Conservation (phyloP, 768 basidiomycete species). For the Daedalea quercina region DNA sequence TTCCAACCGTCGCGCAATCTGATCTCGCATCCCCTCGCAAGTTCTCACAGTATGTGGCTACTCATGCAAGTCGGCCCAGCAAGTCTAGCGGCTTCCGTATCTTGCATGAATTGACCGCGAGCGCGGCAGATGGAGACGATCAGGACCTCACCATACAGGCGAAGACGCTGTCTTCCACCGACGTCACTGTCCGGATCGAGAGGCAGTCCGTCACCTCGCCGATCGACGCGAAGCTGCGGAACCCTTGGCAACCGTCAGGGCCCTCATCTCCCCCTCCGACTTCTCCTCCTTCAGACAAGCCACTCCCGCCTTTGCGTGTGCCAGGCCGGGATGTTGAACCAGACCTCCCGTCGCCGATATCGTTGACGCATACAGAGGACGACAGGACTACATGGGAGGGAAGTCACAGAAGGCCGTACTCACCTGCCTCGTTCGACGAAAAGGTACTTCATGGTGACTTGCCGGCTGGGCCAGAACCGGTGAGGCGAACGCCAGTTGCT, state of each 20-base stretch:
- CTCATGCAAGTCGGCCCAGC: constrained; percentile 22
- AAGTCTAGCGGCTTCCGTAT: constrained; percentile 30
- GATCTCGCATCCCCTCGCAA: constrained; percentile 40
- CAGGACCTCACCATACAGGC: constrained; percentile 61
- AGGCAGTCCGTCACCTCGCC: background rate
- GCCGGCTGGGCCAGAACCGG: constrained; percentile 36
- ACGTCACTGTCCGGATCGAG: constrained; percentile 9
- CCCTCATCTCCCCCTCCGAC: background rate
- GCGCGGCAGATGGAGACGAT: constrained; percentile 38
- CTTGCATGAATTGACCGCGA: constrained; percentile 28
- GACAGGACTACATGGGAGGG: constrained; percentile 59
- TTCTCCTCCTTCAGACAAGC: constrained; percentile 23
- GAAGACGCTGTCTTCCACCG: constrained; percentile 27
- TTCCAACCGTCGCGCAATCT: constrained; percentile 45
- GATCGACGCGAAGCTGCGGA: background rate
- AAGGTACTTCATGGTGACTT: constrained; percentile 48
- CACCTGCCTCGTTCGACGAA: constrained; percentile 35
- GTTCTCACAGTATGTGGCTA: constrained; percentile 27
- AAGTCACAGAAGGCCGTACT: constrained; percentile 26
- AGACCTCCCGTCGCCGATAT: constrained; percentile 46
- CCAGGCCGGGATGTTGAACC: constrained; percentile 28
- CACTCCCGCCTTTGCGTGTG: constrained; percentile 26
- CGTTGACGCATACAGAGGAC: constrained; percentile 39
- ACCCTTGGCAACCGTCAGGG: constrained; percentile 4
- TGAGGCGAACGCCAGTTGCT: constrained; percentile 1